Evolutionary conservation across 345 rosid species (phyloP).

Genomic region (Erodium maritimum): DNA sequence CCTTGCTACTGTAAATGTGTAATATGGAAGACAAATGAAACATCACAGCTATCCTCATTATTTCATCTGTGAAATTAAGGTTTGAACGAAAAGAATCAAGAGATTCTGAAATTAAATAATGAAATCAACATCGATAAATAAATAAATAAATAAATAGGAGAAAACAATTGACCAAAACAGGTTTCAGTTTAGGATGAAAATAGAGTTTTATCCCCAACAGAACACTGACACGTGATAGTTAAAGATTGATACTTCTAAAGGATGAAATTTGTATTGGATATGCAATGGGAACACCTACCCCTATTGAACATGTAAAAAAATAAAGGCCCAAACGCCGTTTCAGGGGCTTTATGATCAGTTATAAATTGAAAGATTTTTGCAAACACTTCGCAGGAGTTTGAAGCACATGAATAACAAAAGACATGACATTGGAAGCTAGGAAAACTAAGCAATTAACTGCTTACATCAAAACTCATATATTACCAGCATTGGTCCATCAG

Average conservation of each 20-base stretch:
- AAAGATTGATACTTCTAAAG: not conserved
- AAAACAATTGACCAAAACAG: not conserved
- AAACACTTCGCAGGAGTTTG: not conserved
- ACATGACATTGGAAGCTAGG: not conserved
- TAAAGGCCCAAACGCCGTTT: not conserved
- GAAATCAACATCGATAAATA: not conserved
- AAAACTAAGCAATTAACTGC: not conserved
- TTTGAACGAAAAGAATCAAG: not conserved
- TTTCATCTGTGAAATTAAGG: not conserved
- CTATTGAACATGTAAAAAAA: not conserved
- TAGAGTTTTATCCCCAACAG: not conserved
- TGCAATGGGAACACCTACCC: not conserved
- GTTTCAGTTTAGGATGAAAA: not conserved
- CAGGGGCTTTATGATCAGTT: not conserved
- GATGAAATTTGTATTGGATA: not conserved
- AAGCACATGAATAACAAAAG: not conserved
- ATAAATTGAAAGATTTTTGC: not conserved
- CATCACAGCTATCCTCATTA: not conserved
- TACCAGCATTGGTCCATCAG: slow-evolving; percentile 98
- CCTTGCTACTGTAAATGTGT: not conserved
- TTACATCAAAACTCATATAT: slow-evolving; percentile 13
- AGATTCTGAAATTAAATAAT: not conserved
- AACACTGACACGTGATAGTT: not conserved
- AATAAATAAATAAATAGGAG: too few relatives aligned
- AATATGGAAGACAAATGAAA: not conserved